Base-by-base conservation (phyloP, 805 yeast genomes). In the Monosporozyma solicola region DNA sequence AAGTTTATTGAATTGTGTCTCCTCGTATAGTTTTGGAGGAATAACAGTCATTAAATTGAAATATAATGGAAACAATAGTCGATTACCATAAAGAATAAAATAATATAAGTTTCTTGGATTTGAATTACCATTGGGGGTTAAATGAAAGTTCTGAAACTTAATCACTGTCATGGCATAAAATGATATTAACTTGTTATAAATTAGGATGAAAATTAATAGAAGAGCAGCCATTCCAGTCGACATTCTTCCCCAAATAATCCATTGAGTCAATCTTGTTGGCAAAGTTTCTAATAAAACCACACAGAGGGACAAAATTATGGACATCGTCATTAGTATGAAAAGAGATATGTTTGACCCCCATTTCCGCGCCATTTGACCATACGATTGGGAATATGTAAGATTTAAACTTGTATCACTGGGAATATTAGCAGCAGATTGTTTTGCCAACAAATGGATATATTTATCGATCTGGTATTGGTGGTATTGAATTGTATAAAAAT, bases 41-140 rank as follows among this genome's bases (percentile, higher is more conserved):
- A 67, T 55, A 20, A 67, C 45, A 8, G 61, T 61, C 61, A 66
- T 64, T 47, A 66, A 54, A 51, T 67, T 67, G 58, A 67, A 67
- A 48, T 70, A 66, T 16, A 67, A 52, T 7, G 71, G 71, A 37
- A 65, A 62, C 31, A 67, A 54, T n/a, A 67, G 55, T 57, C 70
- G 61, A 49, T 67, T 63, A 2, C 69, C 64, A 53, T 67, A 66
- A 7, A 67, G 55, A 0, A 70, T 66, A 47, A 60, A 67, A 47
- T 65, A 66, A 16, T 66, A 52, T 10, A 69, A 58, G 48, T 67
- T 67, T 39, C 61, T 56, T 20, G 71, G 71, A 47, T 63, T 67
- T 48, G 69, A 65, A 24, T 58, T 56, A 16, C 71, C 71, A 51
- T 62, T 66, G 5, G 66, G 59, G 27, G 65, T 65, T 48, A 67